A percentile compares a stretch with the other conserved stretches of the same genome.
Evolutionary conservation across 73 alveolate genomes (phyloP).

Genomic region (Symbiodinium pilosum): DNA sequence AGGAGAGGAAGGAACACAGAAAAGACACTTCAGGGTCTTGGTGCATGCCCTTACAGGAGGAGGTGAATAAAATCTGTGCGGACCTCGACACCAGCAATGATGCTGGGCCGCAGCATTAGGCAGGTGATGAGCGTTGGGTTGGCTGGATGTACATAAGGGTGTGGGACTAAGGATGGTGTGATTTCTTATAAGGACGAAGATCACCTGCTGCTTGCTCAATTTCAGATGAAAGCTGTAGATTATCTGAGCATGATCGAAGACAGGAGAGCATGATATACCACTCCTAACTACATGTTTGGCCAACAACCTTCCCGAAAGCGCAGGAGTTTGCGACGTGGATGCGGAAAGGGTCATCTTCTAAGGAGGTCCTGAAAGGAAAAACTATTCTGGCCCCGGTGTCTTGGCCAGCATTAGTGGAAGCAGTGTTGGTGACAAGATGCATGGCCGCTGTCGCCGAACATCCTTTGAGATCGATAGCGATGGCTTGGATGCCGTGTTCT

Average conservation of each 20-base stretch:
- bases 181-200: constrained; percentile 53
- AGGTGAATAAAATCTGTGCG: constrained; percentile 58
- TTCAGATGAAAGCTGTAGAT: no score
- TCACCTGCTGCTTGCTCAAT: no score
- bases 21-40: not conserved
- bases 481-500: constrained; percentile 87
- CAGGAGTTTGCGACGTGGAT: constrained; percentile 84
- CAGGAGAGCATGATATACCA: no score
- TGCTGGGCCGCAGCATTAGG: not conserved
- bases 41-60: constrained; percentile 61
- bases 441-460: not conserved
- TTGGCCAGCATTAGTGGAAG: not conserved
- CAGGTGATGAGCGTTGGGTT: not conserved
- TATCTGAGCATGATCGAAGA: no score
- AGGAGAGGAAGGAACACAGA: no score
- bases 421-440: not conserved
- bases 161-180: constrained; percentile 33
- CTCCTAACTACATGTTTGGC: no score
- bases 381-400: constrained; percentile 64
- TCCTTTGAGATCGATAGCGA: constrained; percentile 54
- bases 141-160: not conserved
- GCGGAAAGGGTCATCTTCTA: constrained; percentile 80
- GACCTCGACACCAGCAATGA: constrained; percentile 89
- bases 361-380: constrained; percentile 76
- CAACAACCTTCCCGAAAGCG: no score